Evolutionary conservation across 1,284 basidiomycete genomes (phyloP), one percentile per base, ranked within the genome.

Genomic region (Inonotus obliquus): DNA sequence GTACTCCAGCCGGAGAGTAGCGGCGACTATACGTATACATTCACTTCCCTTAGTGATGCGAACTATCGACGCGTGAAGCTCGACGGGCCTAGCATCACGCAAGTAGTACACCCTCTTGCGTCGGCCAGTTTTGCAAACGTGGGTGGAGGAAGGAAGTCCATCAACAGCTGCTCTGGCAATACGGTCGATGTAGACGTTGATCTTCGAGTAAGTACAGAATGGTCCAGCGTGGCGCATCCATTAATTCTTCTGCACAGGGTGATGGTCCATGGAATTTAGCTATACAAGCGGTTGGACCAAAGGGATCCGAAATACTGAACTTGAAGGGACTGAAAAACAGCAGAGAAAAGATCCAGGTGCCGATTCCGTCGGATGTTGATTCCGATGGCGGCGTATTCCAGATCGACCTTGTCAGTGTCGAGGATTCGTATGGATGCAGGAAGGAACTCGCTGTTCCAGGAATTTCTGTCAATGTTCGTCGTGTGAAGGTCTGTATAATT

Each of bases 361-460:
- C 86, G 4, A 84, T 94, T 52, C 88, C 89, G 4, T 74, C 83
- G 48, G 79, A 79, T 19, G 77, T 94, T 60, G 82, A 89, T 61
- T 79, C 77, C 53, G 83, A 85, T 52, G 91, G 92, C 14, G 93
- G 92, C 13, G 78, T 78, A 1, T 92, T 96, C 70, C 91, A 93
- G 60, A 83, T 96, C 59, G 87, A 90, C 68, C 76, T 95, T 57
- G 81, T 92, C 61, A 92, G 85, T 67, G 85, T 98, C 44, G 91
- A 93, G 70, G 96, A 98, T 74, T 85, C 85, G 1, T 93, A 93
- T 68, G 90, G 91, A 21, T 98, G 96, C 74, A 90, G 90, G 69
- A 83, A 92, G 45, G 73, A 86, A 19, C 75, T 98, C 25, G 83
- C 86, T 21, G 86, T 89, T 0, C 86, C 90, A 19, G 91, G 92